Evolutionary conservation across 371 early-diverging fungal species (phyloP).

Genomic region (Mortierella polycephala): DNA sequence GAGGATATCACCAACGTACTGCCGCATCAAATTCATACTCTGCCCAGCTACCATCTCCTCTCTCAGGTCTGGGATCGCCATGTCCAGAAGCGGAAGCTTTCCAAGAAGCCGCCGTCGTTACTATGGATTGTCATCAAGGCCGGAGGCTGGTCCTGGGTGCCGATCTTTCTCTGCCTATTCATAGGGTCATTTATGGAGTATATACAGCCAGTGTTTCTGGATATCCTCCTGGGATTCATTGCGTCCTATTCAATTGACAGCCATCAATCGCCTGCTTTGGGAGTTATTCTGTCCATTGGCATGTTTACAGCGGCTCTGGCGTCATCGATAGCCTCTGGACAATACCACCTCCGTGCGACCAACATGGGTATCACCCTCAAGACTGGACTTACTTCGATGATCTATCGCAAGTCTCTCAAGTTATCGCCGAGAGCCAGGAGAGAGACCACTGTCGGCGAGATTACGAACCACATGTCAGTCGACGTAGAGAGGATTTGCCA

Average conservation of each 20-base stretch:
- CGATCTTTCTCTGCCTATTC: constrained; percentile 9
- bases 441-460: constrained; percentile 76
- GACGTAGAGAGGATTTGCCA: constrained; percentile 35
- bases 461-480: constrained; percentile 85
- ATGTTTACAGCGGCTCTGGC: constrained; percentile 13
- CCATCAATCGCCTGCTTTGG: neutral
- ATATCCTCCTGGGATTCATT: constrained; percentile 23
- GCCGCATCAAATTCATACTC: constrained; percentile 16
- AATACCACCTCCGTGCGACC: constrained; percentile 5
- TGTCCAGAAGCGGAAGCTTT: constrained; percentile 6
- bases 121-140: constrained; percentile 36
- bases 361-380: constrained; percentile 59
- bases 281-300: constrained; percentile 6
- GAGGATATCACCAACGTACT: constrained; percentile 38
- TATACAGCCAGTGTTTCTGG: constrained; percentile 24
- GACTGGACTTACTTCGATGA: constrained; percentile 81
- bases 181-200: constrained; percentile 17
- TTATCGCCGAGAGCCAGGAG: constrained; percentile 86
- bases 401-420: constrained; percentile 87
- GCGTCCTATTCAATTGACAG: constrained; percentile 10
- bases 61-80: constrained; percentile 20
- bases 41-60: constrained; percentile 9
- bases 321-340: constrained; percentile 12
- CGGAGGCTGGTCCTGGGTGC: constrained; percentile 28
- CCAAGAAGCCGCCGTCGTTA: constrained; percentile 22